Evolutionary conservation across 2,329 filamentous ascomycete species (phyloP).

Genomic region (Monilinia fructigena): DNA sequence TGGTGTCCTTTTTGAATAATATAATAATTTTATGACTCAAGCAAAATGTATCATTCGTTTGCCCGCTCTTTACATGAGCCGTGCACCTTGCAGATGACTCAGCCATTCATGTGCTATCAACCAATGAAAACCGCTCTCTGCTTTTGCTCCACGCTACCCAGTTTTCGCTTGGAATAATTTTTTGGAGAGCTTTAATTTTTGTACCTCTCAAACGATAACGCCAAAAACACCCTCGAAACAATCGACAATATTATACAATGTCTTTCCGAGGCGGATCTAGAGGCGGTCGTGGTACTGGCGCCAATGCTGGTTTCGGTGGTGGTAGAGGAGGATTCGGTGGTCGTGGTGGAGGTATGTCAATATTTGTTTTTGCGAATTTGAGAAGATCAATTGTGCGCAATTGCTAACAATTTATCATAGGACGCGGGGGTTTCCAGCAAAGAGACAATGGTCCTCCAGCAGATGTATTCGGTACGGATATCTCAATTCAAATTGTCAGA

Average conservation of each 20-base stretch:
- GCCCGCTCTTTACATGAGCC: background rate
- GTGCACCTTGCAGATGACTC: conserved; percentile 15
- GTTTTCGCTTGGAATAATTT: conserved; percentile 26
- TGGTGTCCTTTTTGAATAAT: conserved; percentile 16
- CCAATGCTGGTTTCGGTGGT: conserved; percentile 52
- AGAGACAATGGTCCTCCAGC: conserved; percentile 62
- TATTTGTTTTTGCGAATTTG: conserved; percentile 30
- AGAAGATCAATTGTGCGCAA: conserved; percentile 21
- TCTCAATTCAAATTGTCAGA: background rate
- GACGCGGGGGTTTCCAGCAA: conserved; percentile 61
- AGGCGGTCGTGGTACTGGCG: conserved; percentile 48
- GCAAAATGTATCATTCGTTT: background rate
- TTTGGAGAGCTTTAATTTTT: conserved; percentile 27
- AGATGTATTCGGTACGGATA: conserved; percentile 54
- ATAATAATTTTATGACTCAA: conserved; percentile 22
- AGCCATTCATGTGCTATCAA: background rate
- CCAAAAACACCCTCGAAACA: conserved; percentile 39
- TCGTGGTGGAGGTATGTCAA: conserved; percentile 44
- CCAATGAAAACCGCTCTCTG: conserved; percentile 19
- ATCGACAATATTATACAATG: conserved; percentile 33
- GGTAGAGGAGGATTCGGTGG: conserved; percentile 51
- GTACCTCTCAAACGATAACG: conserved; percentile 40
- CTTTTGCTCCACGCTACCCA: conserved; percentile 20
- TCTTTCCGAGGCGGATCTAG: conserved; percentile 58
- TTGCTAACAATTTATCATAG: conserved; percentile 42